Percentiles rank a stretch among this genome's conserved stretches.
Evolutionary conservation across 208 protist genomes (phyloP).

Genomic region (Crithidia fasciculata): DNA sequence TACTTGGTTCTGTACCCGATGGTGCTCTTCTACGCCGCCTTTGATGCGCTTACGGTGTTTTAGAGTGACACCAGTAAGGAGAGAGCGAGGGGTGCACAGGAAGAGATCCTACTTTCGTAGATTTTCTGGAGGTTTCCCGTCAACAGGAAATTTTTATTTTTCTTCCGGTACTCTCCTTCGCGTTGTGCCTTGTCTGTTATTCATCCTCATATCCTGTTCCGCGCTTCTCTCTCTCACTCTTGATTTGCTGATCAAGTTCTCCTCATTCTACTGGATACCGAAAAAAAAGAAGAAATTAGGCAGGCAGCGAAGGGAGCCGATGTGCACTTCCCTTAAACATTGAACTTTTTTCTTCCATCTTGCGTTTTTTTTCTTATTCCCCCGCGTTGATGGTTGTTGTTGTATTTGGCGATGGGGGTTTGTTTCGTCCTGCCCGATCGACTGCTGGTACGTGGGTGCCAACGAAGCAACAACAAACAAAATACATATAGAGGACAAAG

Average conservation of each 20-base stretch:
- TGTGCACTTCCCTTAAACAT: too few relatives aligned
- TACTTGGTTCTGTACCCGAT: constrained; percentile 85
- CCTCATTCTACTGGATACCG: not conserved
- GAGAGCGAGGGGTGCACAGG: not conserved
- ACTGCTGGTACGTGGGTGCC: too few relatives aligned
- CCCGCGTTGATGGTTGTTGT: not conserved
- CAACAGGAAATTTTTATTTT: too few relatives aligned
- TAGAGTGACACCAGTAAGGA: constrained; percentile 12
- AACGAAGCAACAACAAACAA: too few relatives aligned
- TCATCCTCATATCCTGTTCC: too few relatives aligned
- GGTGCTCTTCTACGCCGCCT: constrained; percentile 84
- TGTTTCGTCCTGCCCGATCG: not conserved
- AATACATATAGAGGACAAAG: too few relatives aligned
- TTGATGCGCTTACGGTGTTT: constrained; percentile 80
- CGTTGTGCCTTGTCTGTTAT: too few relatives aligned
- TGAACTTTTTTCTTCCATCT: too few relatives aligned
- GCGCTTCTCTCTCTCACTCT: not conserved
- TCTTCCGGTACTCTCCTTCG: too few relatives aligned
- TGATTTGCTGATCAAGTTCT: constrained; percentile 15
- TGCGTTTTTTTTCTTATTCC: not conserved
- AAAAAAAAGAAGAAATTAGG: not conserved
- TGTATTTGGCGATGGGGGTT: not conserved
- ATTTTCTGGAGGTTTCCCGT: too few relatives aligned
- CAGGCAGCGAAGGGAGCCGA: too few relatives aligned
- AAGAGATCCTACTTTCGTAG: too few relatives aligned